Evolutionary conservation across 768 basidiomycete genomes (phyloP).

Genomic region (Lentinula boryana): DNA sequence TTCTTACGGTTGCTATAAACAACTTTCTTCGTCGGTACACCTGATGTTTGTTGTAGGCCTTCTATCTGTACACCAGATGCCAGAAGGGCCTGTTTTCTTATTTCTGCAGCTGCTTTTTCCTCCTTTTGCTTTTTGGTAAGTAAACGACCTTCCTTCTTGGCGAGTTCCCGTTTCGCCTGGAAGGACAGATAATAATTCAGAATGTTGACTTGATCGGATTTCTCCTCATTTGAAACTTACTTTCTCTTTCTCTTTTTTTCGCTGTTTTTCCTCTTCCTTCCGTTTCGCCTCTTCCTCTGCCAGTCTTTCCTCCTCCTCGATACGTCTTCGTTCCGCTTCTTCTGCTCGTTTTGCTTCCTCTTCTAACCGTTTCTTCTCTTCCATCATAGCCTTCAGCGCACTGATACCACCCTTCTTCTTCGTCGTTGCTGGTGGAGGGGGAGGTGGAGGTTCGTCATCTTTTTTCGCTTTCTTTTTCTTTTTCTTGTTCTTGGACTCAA

Average conservation of each 20-base stretch:
- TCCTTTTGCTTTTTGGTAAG: constrained; percentile 98
- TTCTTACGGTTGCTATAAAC: constrained; percentile 84
- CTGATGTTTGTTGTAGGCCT: constrained; percentile 63
- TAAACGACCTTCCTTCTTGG: constrained; percentile 90
- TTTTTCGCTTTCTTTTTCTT: constrained; percentile 83
- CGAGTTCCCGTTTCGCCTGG: constrained; percentile 82
- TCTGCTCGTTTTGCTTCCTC: constrained; percentile 69
- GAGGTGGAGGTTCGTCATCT: constrained; percentile 36
- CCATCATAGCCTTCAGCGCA: constrained; percentile 86
- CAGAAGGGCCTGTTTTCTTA: constrained; percentile 84
- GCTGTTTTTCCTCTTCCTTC: constrained; percentile 80
- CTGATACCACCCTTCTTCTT: constrained; percentile 80
- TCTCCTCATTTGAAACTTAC: constrained; percentile 25
- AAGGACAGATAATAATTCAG: not conserved
- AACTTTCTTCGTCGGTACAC: constrained; percentile 58
- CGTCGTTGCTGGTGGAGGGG: constrained; percentile 21
- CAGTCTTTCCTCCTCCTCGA: constrained; percentile 84
- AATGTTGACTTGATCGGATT: not conserved
- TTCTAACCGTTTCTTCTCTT: constrained; percentile 83
- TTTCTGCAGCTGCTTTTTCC: constrained; percentile 85
- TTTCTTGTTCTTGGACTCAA: constrained; percentile 66
- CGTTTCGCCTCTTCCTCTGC: constrained; percentile 71
- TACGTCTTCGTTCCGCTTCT: constrained; percentile 74
- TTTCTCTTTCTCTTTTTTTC: constrained; percentile 87
- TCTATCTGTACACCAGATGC: constrained; percentile 88